Conservation (phyloP, 805 yeast genomes). For the Kockiozyma suomiensis region DNA sequence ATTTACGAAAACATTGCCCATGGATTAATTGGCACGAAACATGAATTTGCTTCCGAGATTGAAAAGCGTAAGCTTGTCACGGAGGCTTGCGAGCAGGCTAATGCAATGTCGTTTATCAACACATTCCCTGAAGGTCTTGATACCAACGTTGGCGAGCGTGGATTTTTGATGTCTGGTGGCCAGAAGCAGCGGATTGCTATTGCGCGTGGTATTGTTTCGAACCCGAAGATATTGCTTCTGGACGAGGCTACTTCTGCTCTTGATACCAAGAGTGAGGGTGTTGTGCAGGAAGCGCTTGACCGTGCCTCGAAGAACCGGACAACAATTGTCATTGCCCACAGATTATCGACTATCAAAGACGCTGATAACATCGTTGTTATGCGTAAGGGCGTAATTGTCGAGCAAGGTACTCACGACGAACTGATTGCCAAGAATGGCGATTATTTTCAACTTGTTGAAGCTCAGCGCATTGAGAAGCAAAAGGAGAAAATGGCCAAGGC, state of each 20-base stretch:
- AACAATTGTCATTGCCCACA: slow-evolving; percentile 57
- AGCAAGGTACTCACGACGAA: slow-evolving; percentile 44
- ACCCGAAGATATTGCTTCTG: slow-evolving; percentile 57
- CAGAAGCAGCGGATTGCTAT: slow-evolving; percentile 68
- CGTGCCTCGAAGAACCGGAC: slow-evolving; percentile 43
- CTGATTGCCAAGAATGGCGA: slow-evolving; percentile 37
- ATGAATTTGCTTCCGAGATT: slow-evolving; percentile 44
- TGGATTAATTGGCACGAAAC: slow-evolving; percentile 54
- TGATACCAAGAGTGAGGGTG: slow-evolving; percentile 62
- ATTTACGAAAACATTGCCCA: slow-evolving; percentile 78
- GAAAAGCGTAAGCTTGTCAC: slow-evolving; percentile 45
- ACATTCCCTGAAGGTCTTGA: slow-evolving; percentile 57
- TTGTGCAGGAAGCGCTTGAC: slow-evolving; percentile 56
- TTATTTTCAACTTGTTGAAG: slow-evolving; percentile 38
- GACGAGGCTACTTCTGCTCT: slow-evolving; percentile 73
- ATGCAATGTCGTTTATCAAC: slow-evolving; percentile 53
- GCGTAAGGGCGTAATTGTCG: slow-evolving; percentile 49
- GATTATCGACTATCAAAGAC: slow-evolving; percentile 54
- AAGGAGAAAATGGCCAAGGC: slow-evolving; percentile 18
- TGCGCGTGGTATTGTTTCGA: slow-evolving; percentile 59
- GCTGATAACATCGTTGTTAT: slow-evolving; percentile 54
- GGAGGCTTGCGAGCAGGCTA: slow-evolving; percentile 55
- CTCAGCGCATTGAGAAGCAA: slow-evolving; percentile 35
- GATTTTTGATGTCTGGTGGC: slow-evolving; percentile 66
- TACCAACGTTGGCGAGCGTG: slow-evolving; percentile 55